Conservation (phyloP, 2,329 filamentous ascomycete genomes). For the Monosporascus sp. region DNA sequence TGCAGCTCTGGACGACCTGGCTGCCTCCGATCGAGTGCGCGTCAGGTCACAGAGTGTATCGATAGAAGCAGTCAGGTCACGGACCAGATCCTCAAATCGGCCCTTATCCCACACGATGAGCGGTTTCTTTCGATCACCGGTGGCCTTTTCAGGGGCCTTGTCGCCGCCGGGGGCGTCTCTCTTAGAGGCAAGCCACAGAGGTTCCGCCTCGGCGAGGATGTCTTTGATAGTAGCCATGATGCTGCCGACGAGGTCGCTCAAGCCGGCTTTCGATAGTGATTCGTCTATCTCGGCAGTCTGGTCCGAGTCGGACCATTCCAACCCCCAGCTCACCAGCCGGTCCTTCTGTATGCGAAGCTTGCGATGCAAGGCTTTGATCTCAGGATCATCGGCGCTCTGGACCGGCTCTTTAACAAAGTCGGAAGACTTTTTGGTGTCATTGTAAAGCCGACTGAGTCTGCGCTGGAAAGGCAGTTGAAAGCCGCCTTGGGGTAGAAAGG, state of each 20-base stretch:
- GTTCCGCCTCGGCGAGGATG: constrained; percentile 70
- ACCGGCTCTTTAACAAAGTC: constrained; percentile 64
- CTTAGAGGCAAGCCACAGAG: constrained; percentile 60
- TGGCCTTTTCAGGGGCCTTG: constrained; percentile 30
- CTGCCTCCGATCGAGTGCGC: constrained; percentile 50
- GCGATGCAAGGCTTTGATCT: constrained; percentile 66
- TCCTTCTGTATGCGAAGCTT: constrained; percentile 78
- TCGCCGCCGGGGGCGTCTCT: constrained; percentile 31
- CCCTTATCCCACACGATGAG: constrained; percentile 62
- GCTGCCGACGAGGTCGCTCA: constrained; percentile 71
- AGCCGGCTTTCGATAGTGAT: constrained; percentile 63
- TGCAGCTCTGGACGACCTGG: constrained; percentile 25
- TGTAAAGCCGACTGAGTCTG: constrained; percentile 67
- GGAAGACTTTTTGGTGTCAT: constrained; percentile 73
- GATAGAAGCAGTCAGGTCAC: constrained; percentile 70
- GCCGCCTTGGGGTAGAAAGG: constrained; percentile 44
- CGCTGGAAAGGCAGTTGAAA: constrained; percentile 54
- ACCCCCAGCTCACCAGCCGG: constrained; percentile 70
- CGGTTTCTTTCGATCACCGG: constrained; percentile 46
- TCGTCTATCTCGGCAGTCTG: constrained; percentile 66
- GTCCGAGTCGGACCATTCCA: constrained; percentile 72
- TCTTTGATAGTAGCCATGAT: constrained; percentile 79
- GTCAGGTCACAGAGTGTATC: constrained; percentile 76
- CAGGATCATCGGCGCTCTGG: constrained; percentile 60
- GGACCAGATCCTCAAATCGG: constrained; percentile 70